Conservation (phyloP, 352 stramenopile genomes). For the Globisporangium nunn region DNA sequence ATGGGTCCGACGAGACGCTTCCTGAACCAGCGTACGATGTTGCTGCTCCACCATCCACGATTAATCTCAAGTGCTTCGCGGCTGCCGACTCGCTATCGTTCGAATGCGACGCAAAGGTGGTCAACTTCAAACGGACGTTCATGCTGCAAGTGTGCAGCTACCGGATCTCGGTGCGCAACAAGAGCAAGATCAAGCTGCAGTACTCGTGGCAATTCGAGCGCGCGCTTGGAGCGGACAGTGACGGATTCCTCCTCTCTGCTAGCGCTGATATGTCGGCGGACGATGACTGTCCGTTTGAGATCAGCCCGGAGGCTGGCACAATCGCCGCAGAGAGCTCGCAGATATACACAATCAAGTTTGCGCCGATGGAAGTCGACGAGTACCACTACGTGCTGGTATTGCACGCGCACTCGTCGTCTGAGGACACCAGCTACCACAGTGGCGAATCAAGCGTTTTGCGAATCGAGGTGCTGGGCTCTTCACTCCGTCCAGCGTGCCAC, state of each 20-base stretch:
- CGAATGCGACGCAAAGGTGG: conserved; percentile 44
- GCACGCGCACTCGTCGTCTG: conserved; percentile 6
- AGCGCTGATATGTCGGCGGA: conserved; percentile 14
- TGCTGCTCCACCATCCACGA: conserved; percentile 22
- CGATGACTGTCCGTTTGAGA: conserved; percentile 81
- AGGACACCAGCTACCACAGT: background rate
- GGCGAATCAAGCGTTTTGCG: conserved; percentile 11
- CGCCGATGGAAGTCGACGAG: conserved; percentile 88
- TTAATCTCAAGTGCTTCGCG: conserved; percentile 59
- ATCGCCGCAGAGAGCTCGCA: conserved; percentile 56
- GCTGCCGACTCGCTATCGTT: conserved; percentile 53
- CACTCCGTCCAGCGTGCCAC: conserved; percentile 87
- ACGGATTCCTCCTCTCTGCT: conserved; percentile 1
- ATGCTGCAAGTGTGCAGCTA: conserved; percentile 84
- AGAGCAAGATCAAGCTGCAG: conserved; percentile 54
- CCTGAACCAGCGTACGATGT: conserved; percentile 43
- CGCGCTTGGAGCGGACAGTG: background rate
- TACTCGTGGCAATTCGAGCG: conserved; percentile 56
- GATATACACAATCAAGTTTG: conserved; percentile 83
- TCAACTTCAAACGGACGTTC: conserved; percentile 78
- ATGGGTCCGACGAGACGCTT: conserved; percentile 17
- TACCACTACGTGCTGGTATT: conserved; percentile 68
- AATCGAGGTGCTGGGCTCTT: conserved; percentile 64
- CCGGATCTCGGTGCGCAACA: conserved; percentile 63
- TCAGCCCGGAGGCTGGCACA: conserved; percentile 52